Base-by-base conservation (phyloP, 108 stramenopile species). In the Nitzschia palea region DNA sequence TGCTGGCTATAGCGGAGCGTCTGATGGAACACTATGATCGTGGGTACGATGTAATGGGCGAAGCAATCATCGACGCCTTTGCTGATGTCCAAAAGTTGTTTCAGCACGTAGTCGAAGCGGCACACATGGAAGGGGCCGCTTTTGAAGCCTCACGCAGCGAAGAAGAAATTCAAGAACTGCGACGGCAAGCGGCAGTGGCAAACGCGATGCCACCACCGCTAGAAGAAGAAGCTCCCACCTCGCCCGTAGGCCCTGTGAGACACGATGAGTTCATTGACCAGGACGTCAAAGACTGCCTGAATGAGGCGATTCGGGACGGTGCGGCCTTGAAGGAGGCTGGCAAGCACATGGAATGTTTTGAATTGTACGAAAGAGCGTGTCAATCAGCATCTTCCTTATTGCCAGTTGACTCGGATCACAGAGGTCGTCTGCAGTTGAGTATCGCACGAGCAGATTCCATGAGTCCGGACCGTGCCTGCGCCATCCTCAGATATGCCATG, bases 41-140 rank as follows among this genome's bases (percentile, higher is more conserved):
- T 18, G 91, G 91, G 29, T 90, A 93, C 68, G 91, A 89, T 80
- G 91, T 78, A 72, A 93, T 93, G 88, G 88, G 88, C 30, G 88
- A 93, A 68, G 84, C 88, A 35, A 89, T 93, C 47, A 88, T 93
- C 65, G 91, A 89, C 65, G 67, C 74, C 25, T 75, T 93, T 80
- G 86, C 88, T 9, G 91, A 93, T 67, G 88, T 89, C 6, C 91
- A 93, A 60, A 86, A 86, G 59, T 62, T 93, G 12, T 93, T 93
- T 74, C 91, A 93, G 51, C 91, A 93, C 60, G 91, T 90, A 43
- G 91, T 93, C 3, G 91, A 93, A 51, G 91, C 91, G 29, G 91
- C 91, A 3, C 91, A 93, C 70, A 88, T 90, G 87, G 91, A 93
- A 80, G 91, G 91, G n/a, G 91, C 91, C 9, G 91, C 91, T 35